Percentiles rank a stretch among this genome's conserved stretches.
phyloP scores from a whole-genome alignment of 345 rosid species.

The Lepidium didymum region DNA sequence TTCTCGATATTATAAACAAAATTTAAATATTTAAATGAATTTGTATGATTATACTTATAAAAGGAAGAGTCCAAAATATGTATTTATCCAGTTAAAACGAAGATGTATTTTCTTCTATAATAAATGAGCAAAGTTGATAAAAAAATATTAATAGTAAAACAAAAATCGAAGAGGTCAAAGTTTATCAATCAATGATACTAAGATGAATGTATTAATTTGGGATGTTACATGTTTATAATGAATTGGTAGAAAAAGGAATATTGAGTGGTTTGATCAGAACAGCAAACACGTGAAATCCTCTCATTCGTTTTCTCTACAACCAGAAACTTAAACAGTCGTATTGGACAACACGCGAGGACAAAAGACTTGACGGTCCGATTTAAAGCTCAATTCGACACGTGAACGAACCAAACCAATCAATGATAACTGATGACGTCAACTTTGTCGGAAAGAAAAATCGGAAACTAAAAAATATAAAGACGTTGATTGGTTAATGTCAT shows the following conservation, averaged over 20 bases:
- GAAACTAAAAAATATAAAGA: background rate
- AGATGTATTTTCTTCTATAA: too few species aligned
- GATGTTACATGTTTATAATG: too few species aligned
- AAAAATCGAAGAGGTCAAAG: too few species aligned
- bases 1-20: too few species aligned
- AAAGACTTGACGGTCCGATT: slow-evolving; percentile 12
- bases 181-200: too few species aligned
- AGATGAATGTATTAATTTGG: too few species aligned
- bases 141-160: too few species aligned
- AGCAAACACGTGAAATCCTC: slow-evolving; percentile 1
- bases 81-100: too few species aligned
- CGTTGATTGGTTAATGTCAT: slow-evolving; percentile 10
- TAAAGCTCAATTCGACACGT: slow-evolving; percentile 7
- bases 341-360: slow-evolving; percentile 16
- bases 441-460: background rate
- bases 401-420: slow-evolving; percentile 19
- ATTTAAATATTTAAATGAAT: too few species aligned
- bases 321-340: background rate
- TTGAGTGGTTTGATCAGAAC: background rate
- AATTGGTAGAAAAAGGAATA: background rate
- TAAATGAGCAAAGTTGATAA: too few species aligned
- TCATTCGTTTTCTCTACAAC: background rate
- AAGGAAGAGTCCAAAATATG: too few species aligned
- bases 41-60: too few species aligned
- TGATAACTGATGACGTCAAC: background rate